These are phyloP conservation scores for Pleurotus tuoliensis DNA, from an alignment of 768 basidiomycete species.

Conservation along the genomic window DNA sequence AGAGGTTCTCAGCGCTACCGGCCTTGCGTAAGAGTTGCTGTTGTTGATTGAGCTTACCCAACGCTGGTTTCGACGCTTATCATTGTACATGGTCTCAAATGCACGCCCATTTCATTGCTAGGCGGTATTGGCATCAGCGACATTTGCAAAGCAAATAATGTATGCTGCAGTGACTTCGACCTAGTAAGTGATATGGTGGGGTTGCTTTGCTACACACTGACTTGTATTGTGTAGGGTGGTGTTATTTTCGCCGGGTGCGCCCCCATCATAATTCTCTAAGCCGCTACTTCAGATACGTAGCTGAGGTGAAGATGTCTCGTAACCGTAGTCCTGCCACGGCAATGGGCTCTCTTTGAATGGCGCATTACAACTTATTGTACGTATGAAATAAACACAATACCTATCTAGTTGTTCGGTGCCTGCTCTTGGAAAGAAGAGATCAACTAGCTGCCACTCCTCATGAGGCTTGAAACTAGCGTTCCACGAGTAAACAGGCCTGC, in stretches of 20 bases:
- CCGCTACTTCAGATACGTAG: neutral
- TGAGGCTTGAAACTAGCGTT: no score
- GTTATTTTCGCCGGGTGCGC: constrained; percentile 36
- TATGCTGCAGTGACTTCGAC: constrained; percentile 34
- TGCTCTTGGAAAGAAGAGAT: no score
- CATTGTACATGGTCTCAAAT: constrained; percentile 21
- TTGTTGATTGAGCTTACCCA: neutral
- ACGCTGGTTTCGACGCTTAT: neutral
- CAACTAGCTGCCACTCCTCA: no score
- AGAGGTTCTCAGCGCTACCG: constrained; percentile 16
- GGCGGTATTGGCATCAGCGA: constrained; percentile 12
- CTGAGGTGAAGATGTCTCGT: no score
- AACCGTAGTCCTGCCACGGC: no score
- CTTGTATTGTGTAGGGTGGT: constrained; percentile 18
- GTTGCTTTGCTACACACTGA: neutral
- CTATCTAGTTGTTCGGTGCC: no score
- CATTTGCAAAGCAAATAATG: constrained; percentile 26
- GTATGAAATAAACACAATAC: no score
- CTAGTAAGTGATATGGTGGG: constrained; percentile 17
- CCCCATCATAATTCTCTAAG: constrained; percentile 24
- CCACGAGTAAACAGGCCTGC: no score
- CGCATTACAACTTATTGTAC: no score
- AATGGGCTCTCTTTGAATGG: no score
- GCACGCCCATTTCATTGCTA: constrained; percentile 24
- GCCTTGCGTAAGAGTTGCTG: constrained; percentile 19